A percentile compares a stretch with the other conserved stretches of the same genome.
Evolutionary conservation across 2,329 filamentous ascomycete species (phyloP).

Genomic region (Graphilbum sp.): DNA sequence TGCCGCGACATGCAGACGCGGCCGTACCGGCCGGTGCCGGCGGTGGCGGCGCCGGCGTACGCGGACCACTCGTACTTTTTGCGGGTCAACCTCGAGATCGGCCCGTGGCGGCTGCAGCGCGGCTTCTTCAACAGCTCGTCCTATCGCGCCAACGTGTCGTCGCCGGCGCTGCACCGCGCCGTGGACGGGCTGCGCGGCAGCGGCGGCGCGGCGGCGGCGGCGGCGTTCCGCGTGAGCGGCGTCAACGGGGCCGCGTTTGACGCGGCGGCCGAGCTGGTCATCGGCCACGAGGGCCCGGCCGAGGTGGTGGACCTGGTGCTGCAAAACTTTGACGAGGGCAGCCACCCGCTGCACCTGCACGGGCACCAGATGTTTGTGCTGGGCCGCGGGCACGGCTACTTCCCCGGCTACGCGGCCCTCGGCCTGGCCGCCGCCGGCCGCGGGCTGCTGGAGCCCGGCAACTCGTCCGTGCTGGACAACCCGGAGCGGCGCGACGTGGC

Average conservation of each 20-base stretch:
- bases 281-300: slow-evolving; percentile 40
- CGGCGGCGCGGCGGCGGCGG: too few species aligned
- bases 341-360: slow-evolving; percentile 13
- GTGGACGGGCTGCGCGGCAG: slow-evolving; percentile 23
- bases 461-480: slow-evolving; percentile 18
- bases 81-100: slow-evolving; percentile 42
- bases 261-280: slow-evolving; percentile 32
- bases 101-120: slow-evolving; percentile 38
- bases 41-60: slow-evolving; percentile 23
- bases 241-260: slow-evolving; percentile 32
- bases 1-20: slow-evolving; percentile 34
- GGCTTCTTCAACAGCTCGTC: slow-evolving; percentile 42
- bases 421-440: slow-evolving; percentile 16
- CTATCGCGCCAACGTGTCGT: slow-evolving; percentile 28
- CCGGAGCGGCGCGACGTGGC: slow-evolving; percentile 30
- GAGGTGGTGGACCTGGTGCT: slow-evolving; percentile 58
- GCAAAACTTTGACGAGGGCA: slow-evolving; percentile 12
- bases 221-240: slow-evolving; percentile 32
- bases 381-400: slow-evolving; percentile 46
- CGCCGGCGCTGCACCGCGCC: slow-evolving; percentile 33
- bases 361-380: slow-evolving; percentile 30
- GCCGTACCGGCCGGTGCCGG: slow-evolving; percentile 25
- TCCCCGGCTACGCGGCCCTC: slow-evolving; percentile 24
- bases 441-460: slow-evolving; percentile 18
- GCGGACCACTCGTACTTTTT: slow-evolving; percentile 37